Evolutionary conservation across 768 basidiomycete species (phyloP).

Genomic region (Calocybe cyanea): DNA sequence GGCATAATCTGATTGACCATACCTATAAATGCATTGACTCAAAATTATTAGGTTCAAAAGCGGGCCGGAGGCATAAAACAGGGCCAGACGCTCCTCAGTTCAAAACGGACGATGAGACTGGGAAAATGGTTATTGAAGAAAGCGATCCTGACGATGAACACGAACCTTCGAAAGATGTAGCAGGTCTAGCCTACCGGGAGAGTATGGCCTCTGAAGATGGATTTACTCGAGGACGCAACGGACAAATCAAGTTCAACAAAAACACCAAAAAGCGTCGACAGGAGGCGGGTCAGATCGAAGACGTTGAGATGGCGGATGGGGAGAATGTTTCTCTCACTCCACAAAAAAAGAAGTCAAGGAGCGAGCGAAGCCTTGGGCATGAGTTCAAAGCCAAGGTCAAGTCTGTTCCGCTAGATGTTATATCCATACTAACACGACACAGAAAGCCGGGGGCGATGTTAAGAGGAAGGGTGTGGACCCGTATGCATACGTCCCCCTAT

Average conservation of each 20-base stretch:
- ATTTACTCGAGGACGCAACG: conserved; percentile 79
- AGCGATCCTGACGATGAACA: conserved; percentile 44
- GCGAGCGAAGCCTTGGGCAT: conserved; percentile 56
- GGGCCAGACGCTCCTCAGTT: conserved; percentile 85
- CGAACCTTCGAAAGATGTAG: conserved; percentile 46
- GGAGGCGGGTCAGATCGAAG: conserved; percentile 58
- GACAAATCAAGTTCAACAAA: conserved; percentile 93
- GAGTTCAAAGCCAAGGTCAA: conserved; percentile 96
- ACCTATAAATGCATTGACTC: conserved; percentile 1
- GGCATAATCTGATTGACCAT: conserved; percentile 23
- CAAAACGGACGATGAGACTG: conserved; percentile 81
- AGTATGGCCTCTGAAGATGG: conserved; percentile 83
- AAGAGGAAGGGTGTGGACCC: conserved; percentile 87
- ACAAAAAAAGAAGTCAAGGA: conserved; percentile 54
- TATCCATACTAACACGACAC: conserved; percentile 15
- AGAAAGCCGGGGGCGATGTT: conserved; percentile 95
- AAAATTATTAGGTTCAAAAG: conserved; percentile 33
- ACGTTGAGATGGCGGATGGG: conserved; percentile 75
- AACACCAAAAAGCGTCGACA: conserved; percentile 91
- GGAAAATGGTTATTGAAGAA: conserved; percentile 75
- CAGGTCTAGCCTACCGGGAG: conserved; percentile 81
- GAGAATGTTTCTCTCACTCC: conserved; percentile 40
- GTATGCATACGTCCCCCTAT: conserved; percentile 85
- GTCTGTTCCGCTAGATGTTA: conserved; percentile 1
- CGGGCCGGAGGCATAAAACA: conserved; percentile 62